phyloP scores from a whole-genome alignment of 2,329 filamentous ascomycete species.

The Apiospora kogelbergensis region DNA sequence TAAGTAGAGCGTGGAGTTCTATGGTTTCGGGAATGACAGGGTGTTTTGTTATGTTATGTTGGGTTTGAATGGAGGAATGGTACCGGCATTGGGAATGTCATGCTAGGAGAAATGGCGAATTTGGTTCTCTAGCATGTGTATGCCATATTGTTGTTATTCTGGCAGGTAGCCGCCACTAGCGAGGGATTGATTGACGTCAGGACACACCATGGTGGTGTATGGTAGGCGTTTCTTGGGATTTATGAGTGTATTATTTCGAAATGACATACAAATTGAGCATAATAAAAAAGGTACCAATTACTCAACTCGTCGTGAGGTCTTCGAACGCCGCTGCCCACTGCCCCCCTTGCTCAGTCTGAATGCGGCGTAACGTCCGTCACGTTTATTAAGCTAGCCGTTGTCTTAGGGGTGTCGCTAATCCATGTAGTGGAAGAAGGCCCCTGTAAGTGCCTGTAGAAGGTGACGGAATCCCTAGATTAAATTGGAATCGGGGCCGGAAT shows the following conservation, averaged over 20 bases:
- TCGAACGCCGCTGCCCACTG: no score
- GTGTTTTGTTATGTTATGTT: not conserved
- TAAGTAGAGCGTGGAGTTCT: not conserved
- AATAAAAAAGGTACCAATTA: not conserved
- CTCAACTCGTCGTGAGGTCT: no score
- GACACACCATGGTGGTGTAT: not conserved
- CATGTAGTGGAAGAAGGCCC: not conserved
- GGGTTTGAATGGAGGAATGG: not conserved
- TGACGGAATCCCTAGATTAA: not conserved
- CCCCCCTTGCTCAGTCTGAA: not conserved
- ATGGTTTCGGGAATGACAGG: not conserved
- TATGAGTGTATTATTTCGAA: not conserved
- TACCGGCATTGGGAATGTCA: not conserved
- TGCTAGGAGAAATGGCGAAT: not conserved
- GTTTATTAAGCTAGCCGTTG: not conserved
- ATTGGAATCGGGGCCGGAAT: not conserved
- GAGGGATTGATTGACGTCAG: not conserved
- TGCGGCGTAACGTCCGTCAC: not conserved
- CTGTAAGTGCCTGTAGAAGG: not conserved
- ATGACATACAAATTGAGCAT: no score
- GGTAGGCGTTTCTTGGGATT: not conserved
- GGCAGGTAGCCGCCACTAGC: not conserved
- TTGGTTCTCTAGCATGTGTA: not conserved
- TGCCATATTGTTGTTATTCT: not conserved
- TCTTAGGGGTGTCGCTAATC: not conserved